Evolutionary conservation across 106 monocot species (phyloP), one percentile per base, ranked within the genome.

Genomic region (Cymbidium sinense): DNA sequence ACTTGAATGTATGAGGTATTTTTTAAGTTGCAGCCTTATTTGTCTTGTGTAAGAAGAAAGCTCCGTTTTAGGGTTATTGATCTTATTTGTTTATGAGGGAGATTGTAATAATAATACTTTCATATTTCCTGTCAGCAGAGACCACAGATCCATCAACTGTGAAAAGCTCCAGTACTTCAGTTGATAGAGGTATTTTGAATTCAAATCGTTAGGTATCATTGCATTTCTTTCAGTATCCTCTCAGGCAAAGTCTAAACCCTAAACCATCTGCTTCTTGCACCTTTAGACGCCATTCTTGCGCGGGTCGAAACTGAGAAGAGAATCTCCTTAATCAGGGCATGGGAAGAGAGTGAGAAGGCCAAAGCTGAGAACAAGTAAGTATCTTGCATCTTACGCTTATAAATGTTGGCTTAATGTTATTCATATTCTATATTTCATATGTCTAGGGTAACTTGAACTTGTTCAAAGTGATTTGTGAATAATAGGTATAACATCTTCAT

Each of bases 361-460:
- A 87, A 81, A 70, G 82, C 85, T 30, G 87, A 87, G 65, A 87
- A 90, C 52, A 87, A 83, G 90, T 90, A 76, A 50, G 82, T 70
- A 64, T 10, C 62, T 19, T 27, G 12, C 25, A 31, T 13, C 31
- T 33, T 13, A 23, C 3, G 31, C 12, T 67, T 33, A 31, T 2
- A 55, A n/a, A 58, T 1, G 5, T 23, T 58, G 3, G n/a, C 23
- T 47, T 15, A 3, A 58, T n/a, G 58, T 58, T 58, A 58, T 23
- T 58, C 23, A 58, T 0, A 58, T 58, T 58, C 7, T 58, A 23
- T 23, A 58, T 58, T 58, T 58, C n/a, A 58, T 58, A 58, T 52
- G 12, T 13, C 17, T 52, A 52, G 0, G 52, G 19, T 52, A 52
- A 52, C 17, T 0, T 52, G 17, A 13, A 52, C 0, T 52, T 52